Evolutionary conservation across 352 stramenopile species (phyloP).

Genomic region (Phytophthora fragariae): DNA sequence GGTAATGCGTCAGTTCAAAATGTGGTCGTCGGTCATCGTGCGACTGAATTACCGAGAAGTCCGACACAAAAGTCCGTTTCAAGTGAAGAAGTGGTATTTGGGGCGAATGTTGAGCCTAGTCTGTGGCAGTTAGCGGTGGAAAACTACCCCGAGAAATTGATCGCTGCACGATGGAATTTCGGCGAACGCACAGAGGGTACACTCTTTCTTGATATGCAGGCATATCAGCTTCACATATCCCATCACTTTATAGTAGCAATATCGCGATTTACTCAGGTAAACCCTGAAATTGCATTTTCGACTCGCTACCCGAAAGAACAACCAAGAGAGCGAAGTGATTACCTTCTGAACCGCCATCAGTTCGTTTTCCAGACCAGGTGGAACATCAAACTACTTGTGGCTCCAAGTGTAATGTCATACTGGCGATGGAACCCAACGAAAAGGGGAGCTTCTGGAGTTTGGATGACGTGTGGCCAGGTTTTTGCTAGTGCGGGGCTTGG

Average conservation of each 20-base stretch:
- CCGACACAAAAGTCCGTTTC: constrained; percentile 8
- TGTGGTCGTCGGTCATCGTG: constrained; percentile 57
- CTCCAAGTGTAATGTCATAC: constrained; percentile 68
- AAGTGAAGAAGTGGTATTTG: constrained; percentile 76
- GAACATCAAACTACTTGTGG: constrained; percentile 71
- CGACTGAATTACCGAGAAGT: not conserved
- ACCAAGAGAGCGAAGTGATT: not conserved
- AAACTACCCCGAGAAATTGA: constrained; percentile 75
- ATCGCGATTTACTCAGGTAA: constrained; percentile 32
- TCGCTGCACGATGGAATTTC: constrained; percentile 67
- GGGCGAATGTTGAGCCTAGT: constrained; percentile 65
- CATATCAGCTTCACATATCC: constrained; percentile 74
- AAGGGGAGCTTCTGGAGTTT: constrained; percentile 42
- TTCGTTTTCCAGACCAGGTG: constrained; percentile 36
- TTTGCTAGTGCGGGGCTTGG: constrained; percentile 66
- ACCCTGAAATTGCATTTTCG: constrained; percentile 25
- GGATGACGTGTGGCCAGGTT: constrained; percentile 64
- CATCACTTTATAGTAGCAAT: constrained; percentile 52
- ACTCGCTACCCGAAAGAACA: not conserved
- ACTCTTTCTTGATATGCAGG: constrained; percentile 77
- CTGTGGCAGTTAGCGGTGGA: constrained; percentile 77
- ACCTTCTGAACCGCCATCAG: constrained; percentile 5
- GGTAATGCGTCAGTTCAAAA: constrained; percentile 71
- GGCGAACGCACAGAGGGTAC: constrained; percentile 42
- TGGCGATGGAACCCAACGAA: constrained; percentile 45